Evolutionary conservation across 2,329 filamentous ascomycete genomes (phyloP).

Genomic region (Pseudogymnoascus sp.): DNA sequence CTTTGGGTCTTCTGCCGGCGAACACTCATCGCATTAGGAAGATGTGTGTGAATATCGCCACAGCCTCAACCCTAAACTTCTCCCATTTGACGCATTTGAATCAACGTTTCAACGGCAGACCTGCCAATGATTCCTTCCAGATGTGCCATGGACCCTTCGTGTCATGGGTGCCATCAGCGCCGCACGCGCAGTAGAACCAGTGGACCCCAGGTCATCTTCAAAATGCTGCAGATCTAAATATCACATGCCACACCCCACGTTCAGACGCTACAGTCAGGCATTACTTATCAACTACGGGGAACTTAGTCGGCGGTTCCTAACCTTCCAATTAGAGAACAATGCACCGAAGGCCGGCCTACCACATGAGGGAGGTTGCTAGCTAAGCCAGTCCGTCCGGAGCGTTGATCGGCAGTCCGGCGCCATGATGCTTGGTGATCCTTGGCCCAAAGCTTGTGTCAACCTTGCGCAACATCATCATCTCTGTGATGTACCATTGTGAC

Average conservation of each 20-base stretch:
- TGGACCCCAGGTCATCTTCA: constrained; percentile 4
- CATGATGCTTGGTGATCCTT: constrained; percentile 5
- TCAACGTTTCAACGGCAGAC: background rate
- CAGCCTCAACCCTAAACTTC: background rate
- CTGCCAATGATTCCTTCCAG: constrained; percentile 4
- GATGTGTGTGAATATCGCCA: background rate
- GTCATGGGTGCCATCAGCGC: background rate
- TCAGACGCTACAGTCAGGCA: background rate
- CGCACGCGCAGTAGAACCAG: background rate
- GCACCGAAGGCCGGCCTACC: background rate
- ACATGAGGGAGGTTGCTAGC: constrained; percentile 8
- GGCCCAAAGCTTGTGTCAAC: constrained; percentile 2
- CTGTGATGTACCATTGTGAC: background rate
- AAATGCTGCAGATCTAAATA: constrained; percentile 4
- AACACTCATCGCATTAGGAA: constrained; percentile 1
- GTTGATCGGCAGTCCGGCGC: constrained; percentile 1
- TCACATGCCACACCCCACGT: constrained; percentile 5
- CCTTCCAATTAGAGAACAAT: constrained; percentile 6
- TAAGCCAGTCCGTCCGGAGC: constrained; percentile 1
- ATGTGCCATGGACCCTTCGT: background rate
- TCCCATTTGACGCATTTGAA: background rate
- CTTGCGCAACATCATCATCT: background rate
- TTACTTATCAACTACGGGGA: constrained; percentile 1
- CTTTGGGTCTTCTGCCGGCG: constrained; percentile 1
- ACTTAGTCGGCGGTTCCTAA: background rate